Evolutionary conservation across 495 filamentous ascomycete species (phyloP).

Genomic region (Evernia prunastri): DNA sequence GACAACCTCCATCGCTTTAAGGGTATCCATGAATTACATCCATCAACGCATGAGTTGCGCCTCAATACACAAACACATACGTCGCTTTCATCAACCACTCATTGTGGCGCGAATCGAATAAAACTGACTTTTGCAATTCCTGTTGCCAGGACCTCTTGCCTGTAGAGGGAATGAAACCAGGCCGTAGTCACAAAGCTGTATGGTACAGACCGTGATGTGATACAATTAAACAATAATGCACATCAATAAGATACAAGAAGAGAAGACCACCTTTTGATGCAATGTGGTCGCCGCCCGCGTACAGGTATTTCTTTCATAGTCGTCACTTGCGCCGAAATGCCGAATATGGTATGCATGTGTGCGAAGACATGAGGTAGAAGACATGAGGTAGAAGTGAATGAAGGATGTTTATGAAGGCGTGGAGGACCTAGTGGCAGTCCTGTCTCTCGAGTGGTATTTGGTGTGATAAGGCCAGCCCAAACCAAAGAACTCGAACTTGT

Average conservation of each 20-base stretch:
- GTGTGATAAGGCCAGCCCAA: constrained; percentile 46
- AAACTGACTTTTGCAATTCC: not conserved
- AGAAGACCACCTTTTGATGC: constrained; percentile 11
- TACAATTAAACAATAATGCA: constrained; percentile 11
- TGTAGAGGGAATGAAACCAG: constrained; percentile 1
- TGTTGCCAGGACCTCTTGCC: constrained; percentile 3
- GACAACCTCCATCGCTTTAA: not conserved
- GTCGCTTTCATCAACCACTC: not conserved
- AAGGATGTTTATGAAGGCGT: constrained; percentile 26
- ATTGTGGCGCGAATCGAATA: not conserved
- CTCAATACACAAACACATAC: not conserved
- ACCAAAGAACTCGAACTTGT: constrained; percentile 51
- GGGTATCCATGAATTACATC: constrained; percentile 4
- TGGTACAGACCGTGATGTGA: constrained; percentile 13
- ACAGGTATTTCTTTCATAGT: constrained; percentile 16
- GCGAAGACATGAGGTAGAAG: constrained; percentile 10
- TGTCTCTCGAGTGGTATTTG: constrained; percentile 43
- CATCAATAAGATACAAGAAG: constrained; percentile 15
- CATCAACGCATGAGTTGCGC: not conserved
- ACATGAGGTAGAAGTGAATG: constrained; percentile 13
- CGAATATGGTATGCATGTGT: constrained; percentile 4
- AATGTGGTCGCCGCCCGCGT: not conserved
- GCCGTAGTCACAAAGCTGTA: constrained; percentile 1
- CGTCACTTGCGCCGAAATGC: constrained; percentile 13
- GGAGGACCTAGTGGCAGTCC: constrained; percentile 38